phyloP scores from a whole-genome alignment of 768 basidiomycete genomes.

The Dendrothele bispora region DNA sequence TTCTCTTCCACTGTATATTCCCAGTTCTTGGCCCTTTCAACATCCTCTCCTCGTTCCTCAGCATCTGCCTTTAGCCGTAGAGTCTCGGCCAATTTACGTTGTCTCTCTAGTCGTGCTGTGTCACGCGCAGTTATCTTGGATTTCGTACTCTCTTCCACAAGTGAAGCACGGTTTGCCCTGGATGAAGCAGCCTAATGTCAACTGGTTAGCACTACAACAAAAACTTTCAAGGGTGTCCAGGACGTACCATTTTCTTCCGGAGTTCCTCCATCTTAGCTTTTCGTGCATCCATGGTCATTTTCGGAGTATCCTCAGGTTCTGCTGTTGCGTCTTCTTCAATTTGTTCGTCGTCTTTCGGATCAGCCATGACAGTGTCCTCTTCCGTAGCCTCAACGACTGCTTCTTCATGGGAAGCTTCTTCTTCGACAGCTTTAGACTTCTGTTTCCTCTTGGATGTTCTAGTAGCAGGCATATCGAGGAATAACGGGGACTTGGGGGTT shows the following conservation, averaged over 20 bases:
- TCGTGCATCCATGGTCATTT: slow-evolving; percentile 66
- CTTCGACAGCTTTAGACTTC: neutral
- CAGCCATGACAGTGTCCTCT: neutral
- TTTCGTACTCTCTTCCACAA: slow-evolving; percentile 83
- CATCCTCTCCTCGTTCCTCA: slow-evolving; percentile 88
- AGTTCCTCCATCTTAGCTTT: slow-evolving; percentile 77
- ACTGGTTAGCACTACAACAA: slow-evolving; percentile 2
- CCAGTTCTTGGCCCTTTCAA: slow-evolving; percentile 91
- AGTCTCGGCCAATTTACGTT: slow-evolving; percentile 87
- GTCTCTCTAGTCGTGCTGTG: slow-evolving; percentile 79
- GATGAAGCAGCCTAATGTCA: slow-evolving; percentile 64
- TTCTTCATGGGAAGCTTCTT: neutral
- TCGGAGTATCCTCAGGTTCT: slow-evolving; percentile 1
- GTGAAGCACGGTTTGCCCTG: slow-evolving; percentile 79
- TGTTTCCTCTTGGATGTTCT: neutral
- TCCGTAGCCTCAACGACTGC: neutral
- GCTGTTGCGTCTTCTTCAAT: neutral
- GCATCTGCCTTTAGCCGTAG: slow-evolving; percentile 85
- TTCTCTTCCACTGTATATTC: slow-evolving; percentile 95
- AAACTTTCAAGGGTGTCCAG: neutral
- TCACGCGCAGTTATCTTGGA: slow-evolving; percentile 79
- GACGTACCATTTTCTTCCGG: slow-evolving; percentile 76
- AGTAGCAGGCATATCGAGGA: neutral
- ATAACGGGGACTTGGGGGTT: too few relatives aligned
- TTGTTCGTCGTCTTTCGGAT: neutral